Base-by-base conservation (phyloP, 805 yeast genomes). In the Alloascoidea hylecoeti region DNA sequence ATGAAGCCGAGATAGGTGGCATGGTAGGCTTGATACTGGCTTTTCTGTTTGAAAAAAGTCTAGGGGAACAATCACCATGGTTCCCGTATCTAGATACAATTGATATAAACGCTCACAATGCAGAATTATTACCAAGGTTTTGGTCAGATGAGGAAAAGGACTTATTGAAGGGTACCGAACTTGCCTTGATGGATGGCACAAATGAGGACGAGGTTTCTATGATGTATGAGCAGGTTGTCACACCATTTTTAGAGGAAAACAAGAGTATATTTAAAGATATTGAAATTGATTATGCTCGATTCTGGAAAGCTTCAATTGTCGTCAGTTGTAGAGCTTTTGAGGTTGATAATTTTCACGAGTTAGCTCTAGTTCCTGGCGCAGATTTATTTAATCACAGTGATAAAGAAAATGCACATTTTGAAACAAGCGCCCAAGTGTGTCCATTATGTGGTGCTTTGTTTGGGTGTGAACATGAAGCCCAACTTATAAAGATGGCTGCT, bases 361-460 rank as follows among this genome's bases (percentile, higher is more conserved):
- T 78, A 18, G 84, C 82, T 0, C 59, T 89, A 37, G 95, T 88
- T 16, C 96, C 96, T 0, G 83, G 86, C 13, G 96, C 96, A 0
- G 95, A 88, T 56, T 59, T 89, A 27, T 84, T 86, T 58, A 88
- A 88, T 46, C 96, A 86, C 50, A 66, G 58, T 12, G 74, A 55
- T 1, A 49, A 57, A 4, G 86, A 82, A 43, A 64, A 71, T 46
- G 85, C 77, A 5, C 78, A 76, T 55, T 83, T 85, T 50, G 80
- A 73, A 41, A 60, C 76, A 3, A 43, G 65, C 3, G 68, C 53
- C 33, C 69, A 68, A 17, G 80, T 72, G 2, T 73, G 80, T 49
- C 60, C 47, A 5, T 43, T 49, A 14, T 74, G 80, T 50, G 78
- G 78, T 13, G 60, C 55, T 15, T 44, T 53, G 4, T 55, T 58